Evolutionary conservation across 2,329 filamentous ascomycete species (phyloP).

Genomic region (Phialophora verrucosa): DNA sequence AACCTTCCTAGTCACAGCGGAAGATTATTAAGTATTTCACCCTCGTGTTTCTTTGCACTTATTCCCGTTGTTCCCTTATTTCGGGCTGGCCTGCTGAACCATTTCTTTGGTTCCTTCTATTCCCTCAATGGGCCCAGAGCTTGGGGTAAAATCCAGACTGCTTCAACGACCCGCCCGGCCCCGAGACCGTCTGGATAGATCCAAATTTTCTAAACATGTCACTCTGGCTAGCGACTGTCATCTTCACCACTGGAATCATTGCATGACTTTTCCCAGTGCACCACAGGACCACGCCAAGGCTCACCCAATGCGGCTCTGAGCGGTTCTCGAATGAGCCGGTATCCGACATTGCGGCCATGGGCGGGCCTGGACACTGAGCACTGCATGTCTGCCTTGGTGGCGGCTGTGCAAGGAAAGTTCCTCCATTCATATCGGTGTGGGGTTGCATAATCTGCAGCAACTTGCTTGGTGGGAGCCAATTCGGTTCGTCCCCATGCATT

Average conservation of each 20-base stretch:
- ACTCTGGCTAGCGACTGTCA: not conserved
- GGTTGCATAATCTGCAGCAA: conserved; percentile 1
- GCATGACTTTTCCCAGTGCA: not conserved
- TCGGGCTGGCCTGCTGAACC: not conserved
- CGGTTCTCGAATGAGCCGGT: not conserved
- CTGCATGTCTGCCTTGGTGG: conserved; percentile 1
- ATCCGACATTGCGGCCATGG: conserved; percentile 1
- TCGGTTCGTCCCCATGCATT: conserved; percentile 1
- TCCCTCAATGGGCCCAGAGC: not conserved
- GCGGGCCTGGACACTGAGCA: not conserved
- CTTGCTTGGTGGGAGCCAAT: conserved; percentile 4
- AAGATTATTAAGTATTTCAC: no score
- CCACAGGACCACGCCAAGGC: not conserved
- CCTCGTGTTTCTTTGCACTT: not conserved
- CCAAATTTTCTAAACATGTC: not conserved
- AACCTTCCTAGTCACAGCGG: no score
- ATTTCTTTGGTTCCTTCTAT: not conserved
- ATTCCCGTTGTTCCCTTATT: not conserved
- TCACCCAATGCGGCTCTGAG: conserved; percentile 2
- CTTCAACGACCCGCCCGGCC: not conserved
- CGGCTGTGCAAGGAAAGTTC: not conserved
- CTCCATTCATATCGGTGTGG: conserved; percentile 4
- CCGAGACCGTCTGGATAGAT: not conserved
- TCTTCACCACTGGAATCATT: not conserved
- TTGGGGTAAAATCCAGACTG: not conserved